Base-by-base conservation (phyloP, 2,329 filamentous ascomycete genomes). In the Diaporthe humulicola region DNA sequence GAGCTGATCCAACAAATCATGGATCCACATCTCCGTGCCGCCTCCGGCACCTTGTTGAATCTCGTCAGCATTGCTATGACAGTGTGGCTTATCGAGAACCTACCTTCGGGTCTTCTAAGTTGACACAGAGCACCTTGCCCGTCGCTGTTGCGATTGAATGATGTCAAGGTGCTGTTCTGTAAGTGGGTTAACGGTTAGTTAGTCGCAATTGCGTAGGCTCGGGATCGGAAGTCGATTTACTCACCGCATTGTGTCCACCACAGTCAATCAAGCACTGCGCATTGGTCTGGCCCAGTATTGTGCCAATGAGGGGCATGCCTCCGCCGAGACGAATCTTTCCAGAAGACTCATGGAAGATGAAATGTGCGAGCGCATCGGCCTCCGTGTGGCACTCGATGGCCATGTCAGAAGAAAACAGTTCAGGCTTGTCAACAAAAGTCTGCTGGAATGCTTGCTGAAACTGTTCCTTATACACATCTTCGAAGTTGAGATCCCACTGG, bases 251-350 rank as follows among this genome's bases (percentile, higher is more conserved):
- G 58, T 61, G 38, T 22, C 38, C 38, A 4, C 58, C 38, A 4
- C 58, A 61, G 8, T 64, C 40, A 5, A 64, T n/a, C 15, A 45
- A 48, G 28, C 19, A 64, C 5, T 64, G 60, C 33, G 60, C 60
- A 33, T 64, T 48, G 28, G 25, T 10, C 3, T 33, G 33, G 9
- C 40, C 4, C 3, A 33, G 17, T 3, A 64, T 15, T 15, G n/a
- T 4, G 1, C 4, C 9, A 22, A 64, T 45, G 5, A 2, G 0
- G 17, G 60, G 60, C 60, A 64, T 30, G 40, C 28, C 40, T 33
- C 12, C 33, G 8, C 56, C 19, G 3, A 58, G 12, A 25, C 33
- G 19, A 12, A 22, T 0, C 0, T n/a, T 4, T 0, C 2, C 0
- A 38, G 17, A 28, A 38, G 19, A 10, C 19, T 33, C 8, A 10